Conservation (phyloP, 83 land plant genomes). For the Thuja plicata region DNA sequence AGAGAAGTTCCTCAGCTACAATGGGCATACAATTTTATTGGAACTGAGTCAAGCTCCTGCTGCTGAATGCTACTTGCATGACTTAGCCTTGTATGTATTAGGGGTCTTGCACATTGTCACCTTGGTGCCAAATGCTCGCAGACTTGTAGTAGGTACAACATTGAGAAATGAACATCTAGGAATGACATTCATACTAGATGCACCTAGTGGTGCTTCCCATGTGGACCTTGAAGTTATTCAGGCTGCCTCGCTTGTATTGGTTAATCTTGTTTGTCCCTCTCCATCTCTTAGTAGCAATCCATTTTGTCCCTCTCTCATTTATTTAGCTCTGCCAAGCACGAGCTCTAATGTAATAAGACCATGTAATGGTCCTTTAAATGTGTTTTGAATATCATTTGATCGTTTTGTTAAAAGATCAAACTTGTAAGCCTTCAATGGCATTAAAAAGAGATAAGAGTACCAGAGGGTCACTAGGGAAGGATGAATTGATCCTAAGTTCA, state of each 20-base stretch:
- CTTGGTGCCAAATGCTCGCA: slow-evolving; percentile 72
- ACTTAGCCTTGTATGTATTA: slow-evolving; percentile 89
- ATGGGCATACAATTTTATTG: slow-evolving; percentile 81
- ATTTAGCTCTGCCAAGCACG: too few species aligned
- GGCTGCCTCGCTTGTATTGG: slow-evolving; percentile 79
- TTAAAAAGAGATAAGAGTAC: too few species aligned
- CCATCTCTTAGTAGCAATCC: slow-evolving; percentile 92
- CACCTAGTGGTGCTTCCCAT: slow-evolving; percentile 74
- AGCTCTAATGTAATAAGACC: too few species aligned
- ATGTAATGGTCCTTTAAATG: too few species aligned
- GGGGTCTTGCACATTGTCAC: slow-evolving; percentile 95
- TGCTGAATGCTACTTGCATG: slow-evolving; percentile 90
- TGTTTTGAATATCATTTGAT: too few species aligned
- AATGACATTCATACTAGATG: slow-evolving; percentile 96
- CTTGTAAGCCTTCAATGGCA: too few species aligned
- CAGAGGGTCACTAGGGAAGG: too few species aligned
- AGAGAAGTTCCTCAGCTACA: slow-evolving; percentile 70
- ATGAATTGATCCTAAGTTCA: too few species aligned
- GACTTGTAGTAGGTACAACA: slow-evolving; percentile 63
- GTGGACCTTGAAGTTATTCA: slow-evolving; percentile 95
- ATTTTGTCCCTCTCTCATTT: too few species aligned
- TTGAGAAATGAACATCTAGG: slow-evolving; percentile 92
- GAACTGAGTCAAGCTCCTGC: slow-evolving; percentile 98
- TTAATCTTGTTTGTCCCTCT: slow-evolving; percentile 97
- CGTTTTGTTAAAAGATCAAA: too few species aligned